phyloP scores from a whole-genome alignment of 768 basidiomycete genomes.

The Collybia nuda region DNA sequence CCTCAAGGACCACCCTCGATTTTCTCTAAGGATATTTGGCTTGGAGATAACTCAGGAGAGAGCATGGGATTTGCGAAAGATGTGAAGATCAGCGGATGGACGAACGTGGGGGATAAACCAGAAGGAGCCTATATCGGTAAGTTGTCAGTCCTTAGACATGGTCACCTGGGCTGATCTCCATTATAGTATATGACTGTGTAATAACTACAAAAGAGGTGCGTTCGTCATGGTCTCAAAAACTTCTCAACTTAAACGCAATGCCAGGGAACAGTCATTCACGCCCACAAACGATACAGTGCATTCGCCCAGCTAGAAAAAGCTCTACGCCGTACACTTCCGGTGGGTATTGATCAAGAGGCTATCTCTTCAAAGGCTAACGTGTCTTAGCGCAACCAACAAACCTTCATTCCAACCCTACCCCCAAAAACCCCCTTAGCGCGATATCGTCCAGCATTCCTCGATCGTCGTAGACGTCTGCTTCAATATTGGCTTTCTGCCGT shows the following conservation, averaged over 20 bases:
- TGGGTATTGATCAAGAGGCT: constrained; percentile 25
- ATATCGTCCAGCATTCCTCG: constrained; percentile 68
- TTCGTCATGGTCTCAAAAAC: background rate
- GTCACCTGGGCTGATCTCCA: background rate
- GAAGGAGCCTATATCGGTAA: constrained; percentile 67
- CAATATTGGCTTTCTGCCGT: constrained; percentile 68
- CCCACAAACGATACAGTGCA: constrained; percentile 65
- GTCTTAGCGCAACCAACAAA: constrained; percentile 29
- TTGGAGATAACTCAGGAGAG: constrained; percentile 58
- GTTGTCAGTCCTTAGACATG: constrained; percentile 13
- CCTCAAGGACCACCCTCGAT: constrained; percentile 47
- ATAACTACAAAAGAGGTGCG: constrained; percentile 61
- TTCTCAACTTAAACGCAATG: background rate
- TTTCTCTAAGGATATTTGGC: constrained; percentile 70
- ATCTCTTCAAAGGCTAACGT: background rate
- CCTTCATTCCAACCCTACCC: constrained; percentile 58
- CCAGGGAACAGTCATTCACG: constrained; percentile 63
- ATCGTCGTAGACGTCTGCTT: constrained; percentile 55
- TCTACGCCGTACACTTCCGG: constrained; percentile 53
- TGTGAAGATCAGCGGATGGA: constrained; percentile 70
- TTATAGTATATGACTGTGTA: constrained; percentile 66
- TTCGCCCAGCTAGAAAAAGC: constrained; percentile 54
- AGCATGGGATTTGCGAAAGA: constrained; percentile 60
- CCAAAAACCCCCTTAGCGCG: constrained; percentile 69
- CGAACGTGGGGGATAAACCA: constrained; percentile 63